phyloP scores from a whole-genome alignment of 2,329 filamentous ascomycete species.

The Sporothrix humicola region DNA sequence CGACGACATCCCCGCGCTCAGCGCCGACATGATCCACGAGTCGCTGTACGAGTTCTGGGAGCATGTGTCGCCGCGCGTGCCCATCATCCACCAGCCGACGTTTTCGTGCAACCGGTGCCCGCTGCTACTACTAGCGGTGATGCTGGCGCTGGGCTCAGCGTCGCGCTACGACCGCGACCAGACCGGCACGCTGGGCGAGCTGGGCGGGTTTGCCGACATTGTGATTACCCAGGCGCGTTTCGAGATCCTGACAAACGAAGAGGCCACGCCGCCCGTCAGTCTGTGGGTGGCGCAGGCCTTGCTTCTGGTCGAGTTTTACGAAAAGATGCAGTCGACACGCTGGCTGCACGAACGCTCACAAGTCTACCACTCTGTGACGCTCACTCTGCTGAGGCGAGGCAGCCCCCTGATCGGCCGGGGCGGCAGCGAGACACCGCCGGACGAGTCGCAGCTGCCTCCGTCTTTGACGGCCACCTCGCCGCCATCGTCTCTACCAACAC shows the following conservation, averaged over 20 bases:
- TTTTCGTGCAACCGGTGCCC: constrained; percentile 82
- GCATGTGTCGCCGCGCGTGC: constrained; percentile 81
- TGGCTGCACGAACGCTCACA: constrained; percentile 85
- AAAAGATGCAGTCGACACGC: constrained; percentile 88
- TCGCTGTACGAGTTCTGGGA: constrained; percentile 90
- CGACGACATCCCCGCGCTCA: constrained; percentile 60
- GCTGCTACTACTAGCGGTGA: constrained; percentile 76
- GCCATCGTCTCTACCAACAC: neutral
- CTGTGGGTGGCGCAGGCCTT: constrained; percentile 89
- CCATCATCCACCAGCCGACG: constrained; percentile 86
- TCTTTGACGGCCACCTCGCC: constrained; percentile 4
- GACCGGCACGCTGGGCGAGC: constrained; percentile 56
- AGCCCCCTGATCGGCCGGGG: constrained; percentile 83
- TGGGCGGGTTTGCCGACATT: constrained; percentile 58
- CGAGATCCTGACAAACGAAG: constrained; percentile 81
- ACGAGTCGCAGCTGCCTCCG: constrained; percentile 47
- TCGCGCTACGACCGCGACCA: constrained; percentile 70
- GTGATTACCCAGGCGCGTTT: constrained; percentile 76
- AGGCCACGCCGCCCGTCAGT: constrained; percentile 82
- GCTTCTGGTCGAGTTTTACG: constrained; percentile 82
- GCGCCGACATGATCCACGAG: constrained; percentile 80
- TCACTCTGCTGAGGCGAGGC: constrained; percentile 83
- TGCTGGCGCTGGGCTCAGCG: constrained; percentile 83
- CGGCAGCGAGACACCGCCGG: constrained; percentile 78
- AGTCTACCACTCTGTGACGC: constrained; percentile 84